phyloP scores from a whole-genome alignment of 1,139 yeast species.

The Yamadazyma triangularis region DNA sequence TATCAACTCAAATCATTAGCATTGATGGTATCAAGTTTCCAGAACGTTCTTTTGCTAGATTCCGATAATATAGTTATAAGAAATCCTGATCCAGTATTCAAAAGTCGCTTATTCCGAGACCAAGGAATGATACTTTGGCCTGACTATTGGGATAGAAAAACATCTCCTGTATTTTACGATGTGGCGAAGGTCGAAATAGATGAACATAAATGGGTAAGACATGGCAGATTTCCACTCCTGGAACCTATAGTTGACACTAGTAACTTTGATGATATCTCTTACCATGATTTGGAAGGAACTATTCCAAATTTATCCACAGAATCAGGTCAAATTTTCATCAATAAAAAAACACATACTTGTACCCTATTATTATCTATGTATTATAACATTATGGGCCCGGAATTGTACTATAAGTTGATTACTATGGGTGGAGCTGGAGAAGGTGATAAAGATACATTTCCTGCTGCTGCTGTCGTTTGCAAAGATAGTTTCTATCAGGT shows the following conservation, averaged over 20 bases:
- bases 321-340: slow-evolving; percentile 55
- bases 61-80: slow-evolving; percentile 37
- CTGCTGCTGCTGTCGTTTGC: slow-evolving; percentile 51
- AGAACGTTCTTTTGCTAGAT: slow-evolving; percentile 38
- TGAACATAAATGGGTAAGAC: slow-evolving; percentile 20
- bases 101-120: slow-evolving; percentile 47
- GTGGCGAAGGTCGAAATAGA: slow-evolving; percentile 49
- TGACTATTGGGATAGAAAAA: slow-evolving; percentile 76
- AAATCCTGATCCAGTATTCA: slow-evolving; percentile 43
- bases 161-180: slow-evolving; percentile 63
- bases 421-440: slow-evolving; percentile 62
- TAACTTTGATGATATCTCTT: slow-evolving; percentile 16
- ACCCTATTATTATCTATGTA: slow-evolving; percentile 50
- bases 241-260: slow-evolving; percentile 3
- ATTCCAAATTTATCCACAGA: slow-evolving; percentile 62
- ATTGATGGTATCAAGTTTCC: slow-evolving; percentile 33
- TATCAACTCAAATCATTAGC: slow-evolving; percentile 40
- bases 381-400: slow-evolving; percentile 59
- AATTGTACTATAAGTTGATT: slow-evolving; percentile 48
- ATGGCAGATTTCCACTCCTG: slow-evolving; percentile 18
- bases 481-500: slow-evolving; percentile 50
- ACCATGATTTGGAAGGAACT: slow-evolving; percentile 53
- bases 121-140: slow-evolving; percentile 75
- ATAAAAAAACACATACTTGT: slow-evolving; percentile 49
- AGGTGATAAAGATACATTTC: slow-evolving; percentile 66